Evolutionary conservation across 2,329 filamentous ascomycete species (phyloP), one percentile per base, ranked within the genome.

Genomic region (Alternaria arbusti): DNA sequence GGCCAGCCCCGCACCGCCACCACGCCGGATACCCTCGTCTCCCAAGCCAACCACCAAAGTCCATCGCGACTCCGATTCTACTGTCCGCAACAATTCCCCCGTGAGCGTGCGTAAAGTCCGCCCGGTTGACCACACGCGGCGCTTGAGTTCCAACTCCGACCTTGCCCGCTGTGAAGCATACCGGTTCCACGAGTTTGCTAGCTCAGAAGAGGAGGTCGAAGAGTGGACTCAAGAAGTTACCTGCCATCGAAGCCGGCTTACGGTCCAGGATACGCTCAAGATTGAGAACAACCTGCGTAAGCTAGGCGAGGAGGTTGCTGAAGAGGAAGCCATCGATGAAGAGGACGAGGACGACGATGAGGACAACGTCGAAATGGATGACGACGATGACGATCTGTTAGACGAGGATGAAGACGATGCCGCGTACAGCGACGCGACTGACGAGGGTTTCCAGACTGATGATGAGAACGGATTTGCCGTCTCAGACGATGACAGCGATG

Each of bases 221-320:
- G 94, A 97, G 72, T 99, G 96, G 96, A 92, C 96, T 28, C 89
- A 91, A 59, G 90, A 92, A 72, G 84, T 87, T 32, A 85, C 86
- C 8, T 86, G 87, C 30, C 84, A 89, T 68, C 86, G 86, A 59
- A 86, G 86, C 54, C 93, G 92, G 74, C 85, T 99, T 43, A 98
- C 94, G 5, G 90, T 99, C 68, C 89, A 91, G 70, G 96, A 98
- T 77, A 97, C 94, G 5, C 85, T 99, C 69, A 87, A 89, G 78
- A 96, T 97, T 80, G 96, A 99, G 81, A 94, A 93, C 66, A 89
- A 89, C 28, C 96, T 99, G 66, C 90, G 95, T 52, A 90, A 91
- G 65, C 83, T 98, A 25, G 95, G 90, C 51, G 90, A 93, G 76
- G 95, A 99, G 80, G 96, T 90, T 1, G 63, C 63, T 12, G 96